Evolutionary conservation across 768 basidiomycete species (phyloP), one percentile per base, ranked within the genome.

Genomic region (Daedaleopsis sinensis): DNA sequence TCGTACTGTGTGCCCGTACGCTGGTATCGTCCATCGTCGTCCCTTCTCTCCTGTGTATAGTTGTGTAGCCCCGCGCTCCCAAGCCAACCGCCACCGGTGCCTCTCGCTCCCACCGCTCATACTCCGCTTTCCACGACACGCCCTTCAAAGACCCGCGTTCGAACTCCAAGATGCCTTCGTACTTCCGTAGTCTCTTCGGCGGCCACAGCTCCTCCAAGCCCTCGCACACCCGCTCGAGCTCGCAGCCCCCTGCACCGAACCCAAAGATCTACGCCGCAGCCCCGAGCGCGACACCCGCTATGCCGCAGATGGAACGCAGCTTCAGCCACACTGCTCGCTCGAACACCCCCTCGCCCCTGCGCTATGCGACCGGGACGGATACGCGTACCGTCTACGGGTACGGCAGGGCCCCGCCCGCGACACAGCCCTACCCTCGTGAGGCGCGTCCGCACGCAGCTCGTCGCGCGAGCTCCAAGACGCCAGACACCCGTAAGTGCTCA

Each of bases 181-280:
- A 82, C 73, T 68, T 84, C 59, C 83, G 83, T 62, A 80, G 70
- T 61, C 72, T 80, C 65, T 81, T 81, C 58, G 79, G 80, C 46
- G 74, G 39, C 3, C 39, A 42, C 39, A 42, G 73, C 67, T 69
- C 71, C 48, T 68, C 78, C 58, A 83, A 78, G 70, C 70, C 79
- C 39, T 53, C 52, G 38, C 79, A 82, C 63, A 70, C 68, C 51
- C 80, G 80, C 35, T 79, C 82, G 19, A 72, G 71, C 36, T 79
- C 72, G 24, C 72, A 79, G 8, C 68, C 68, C 10, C 61, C 71
- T 32, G 27, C 27, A 3, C 27, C 27, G 27, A 32, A 32, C n/a
- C 63, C 65, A 11, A 42, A 42, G 50, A 68, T 72, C 38, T 70
- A 73, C 52, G 66, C 70, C 8, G 48, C 53, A 19, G 57, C 60